A percentile compares a stretch with the other conserved stretches of the same genome.
phyloP scores from a whole-genome alignment of 768 basidiomycete genomes.

The Hypholoma sublateritium region DNA sequence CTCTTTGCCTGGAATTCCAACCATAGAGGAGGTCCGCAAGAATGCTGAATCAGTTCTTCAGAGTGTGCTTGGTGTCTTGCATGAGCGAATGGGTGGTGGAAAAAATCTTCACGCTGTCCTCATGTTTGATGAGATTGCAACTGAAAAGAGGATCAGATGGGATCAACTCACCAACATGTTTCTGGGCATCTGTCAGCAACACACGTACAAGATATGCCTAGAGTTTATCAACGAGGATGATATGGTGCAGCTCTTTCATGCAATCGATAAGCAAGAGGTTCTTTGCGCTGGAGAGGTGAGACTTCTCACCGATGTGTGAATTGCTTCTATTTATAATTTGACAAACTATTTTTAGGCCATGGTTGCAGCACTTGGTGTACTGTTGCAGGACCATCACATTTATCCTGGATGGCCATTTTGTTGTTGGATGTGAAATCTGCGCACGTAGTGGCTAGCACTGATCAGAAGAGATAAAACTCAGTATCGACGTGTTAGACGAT shows the following conservation, averaged over 20 bases:
- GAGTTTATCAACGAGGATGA: constrained; percentile 21
- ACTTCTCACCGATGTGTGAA: not conserved
- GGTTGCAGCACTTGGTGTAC: constrained; percentile 24
- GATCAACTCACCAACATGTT: constrained; percentile 23
- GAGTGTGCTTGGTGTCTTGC: constrained; percentile 2
- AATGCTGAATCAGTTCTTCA: constrained; percentile 7
- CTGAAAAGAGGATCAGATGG: constrained; percentile 22
- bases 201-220: constrained; percentile 12
- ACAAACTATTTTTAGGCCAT: constrained; percentile 25
- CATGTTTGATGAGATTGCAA: constrained; percentile 31
- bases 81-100: not conserved
- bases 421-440: too few species aligned
- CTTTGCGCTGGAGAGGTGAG: constrained; percentile 24
- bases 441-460: too few species aligned
- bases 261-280: constrained; percentile 14
- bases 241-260: constrained; percentile 17
- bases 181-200: constrained; percentile 24
- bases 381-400: constrained; percentile 20
- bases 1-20: constrained; percentile 13
- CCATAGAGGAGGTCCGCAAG: not conserved
- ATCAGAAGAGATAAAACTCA: too few species aligned
- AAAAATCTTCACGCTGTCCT: constrained; percentile 19
- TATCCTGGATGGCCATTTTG: constrained; percentile 26
- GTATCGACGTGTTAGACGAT: too few species aligned
- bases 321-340: not conserved